Evolutionary conservation across 768 basidiomycete species (phyloP).

Genomic region (Mycena maculata): DNA sequence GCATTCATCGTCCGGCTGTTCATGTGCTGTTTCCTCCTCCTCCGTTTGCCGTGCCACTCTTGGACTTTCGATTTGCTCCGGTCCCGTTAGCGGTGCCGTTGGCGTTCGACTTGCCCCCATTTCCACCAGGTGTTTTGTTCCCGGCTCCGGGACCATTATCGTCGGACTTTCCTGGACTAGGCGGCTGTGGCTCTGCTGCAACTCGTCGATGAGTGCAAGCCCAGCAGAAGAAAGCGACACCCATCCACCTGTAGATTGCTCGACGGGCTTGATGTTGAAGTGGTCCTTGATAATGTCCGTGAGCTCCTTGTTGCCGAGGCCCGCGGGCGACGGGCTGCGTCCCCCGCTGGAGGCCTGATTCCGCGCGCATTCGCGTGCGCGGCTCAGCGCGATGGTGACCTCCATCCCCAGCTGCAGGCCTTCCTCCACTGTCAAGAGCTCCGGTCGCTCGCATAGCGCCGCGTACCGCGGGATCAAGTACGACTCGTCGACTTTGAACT

Average conservation of each 20-base stretch:
- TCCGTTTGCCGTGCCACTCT: conserved; percentile 22
- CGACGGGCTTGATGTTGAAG: conserved; percentile 41
- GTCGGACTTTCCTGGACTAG: conserved; percentile 19
- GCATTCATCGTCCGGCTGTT: conserved; percentile 27
- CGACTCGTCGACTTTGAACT: conserved; percentile 57
- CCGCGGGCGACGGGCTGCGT: conserved; percentile 32
- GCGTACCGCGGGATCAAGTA: conserved; percentile 68
- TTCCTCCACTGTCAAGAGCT: conserved; percentile 66
- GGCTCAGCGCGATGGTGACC: conserved; percentile 51
- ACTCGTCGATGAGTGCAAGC: conserved; percentile 30
- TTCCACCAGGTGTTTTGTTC: conserved; percentile 30
- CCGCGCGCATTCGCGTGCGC: conserved; percentile 33
- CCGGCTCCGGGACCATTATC: conserved; percentile 29
- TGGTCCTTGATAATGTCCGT: conserved; percentile 49
- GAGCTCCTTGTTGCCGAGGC: conserved; percentile 33
- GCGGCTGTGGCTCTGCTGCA: conserved; percentile 28
- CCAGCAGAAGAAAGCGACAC: conserved; percentile 40
- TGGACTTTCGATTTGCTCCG: conserved; percentile 29
- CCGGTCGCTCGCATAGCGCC: conserved; percentile 61
- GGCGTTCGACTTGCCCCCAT: conserved; percentile 25
- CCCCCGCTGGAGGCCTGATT: conserved; percentile 19
- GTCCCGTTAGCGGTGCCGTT: conserved; percentile 13
- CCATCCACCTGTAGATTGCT: conserved; percentile 50
- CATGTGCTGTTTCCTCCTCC: conserved; percentile 26
- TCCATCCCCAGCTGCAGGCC: conserved; percentile 65